Conservation (phyloP, 768 basidiomycete genomes). For the Hemileccinum impolitum region DNA sequence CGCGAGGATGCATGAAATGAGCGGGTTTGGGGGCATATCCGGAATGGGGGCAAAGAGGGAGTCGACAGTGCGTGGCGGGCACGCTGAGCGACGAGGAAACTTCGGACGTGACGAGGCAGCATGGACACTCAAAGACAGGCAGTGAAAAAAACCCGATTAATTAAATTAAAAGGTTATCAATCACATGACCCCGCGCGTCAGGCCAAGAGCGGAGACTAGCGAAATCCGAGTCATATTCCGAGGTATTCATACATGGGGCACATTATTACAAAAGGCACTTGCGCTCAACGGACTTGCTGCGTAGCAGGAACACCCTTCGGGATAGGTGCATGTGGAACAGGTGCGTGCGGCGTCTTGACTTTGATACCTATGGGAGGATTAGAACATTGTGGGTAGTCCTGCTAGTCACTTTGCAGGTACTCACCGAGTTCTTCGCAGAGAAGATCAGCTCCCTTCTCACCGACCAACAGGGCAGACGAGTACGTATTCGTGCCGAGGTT, state of each 20-base stretch:
- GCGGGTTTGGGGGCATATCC: conserved; percentile 25
- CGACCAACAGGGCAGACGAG: conserved; percentile 64
- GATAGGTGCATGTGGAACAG: conserved; percentile 64
- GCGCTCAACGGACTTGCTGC: conserved; percentile 29
- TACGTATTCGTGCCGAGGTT: conserved; percentile 74
- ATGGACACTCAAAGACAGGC: conserved; percentile 22
- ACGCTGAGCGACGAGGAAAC: conserved; percentile 32
- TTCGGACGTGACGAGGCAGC: conserved; percentile 48
- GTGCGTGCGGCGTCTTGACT: conserved; percentile 59
- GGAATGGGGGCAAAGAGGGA: conserved; percentile 26
- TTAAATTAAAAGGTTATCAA: neutral
- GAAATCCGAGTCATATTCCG: neutral
- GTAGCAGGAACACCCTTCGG: conserved; percentile 51
- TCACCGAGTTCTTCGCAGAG: conserved; percentile 62
- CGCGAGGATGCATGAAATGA: conserved; percentile 68
- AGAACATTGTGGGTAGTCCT: conserved; percentile 1
- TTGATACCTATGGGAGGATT: conserved; percentile 47
- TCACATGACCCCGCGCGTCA: conserved; percentile 11
- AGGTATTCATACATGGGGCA: neutral
- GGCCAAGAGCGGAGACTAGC: no score
- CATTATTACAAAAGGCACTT: neutral
- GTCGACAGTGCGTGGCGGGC: conserved; percentile 14
- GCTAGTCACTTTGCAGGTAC: conserved; percentile 10
- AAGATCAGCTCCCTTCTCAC: conserved; percentile 65
- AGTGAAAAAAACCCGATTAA: conserved; percentile 9